phyloP scores from a whole-genome alignment of 768 basidiomycete species.

The Hypholoma fasciculare region DNA sequence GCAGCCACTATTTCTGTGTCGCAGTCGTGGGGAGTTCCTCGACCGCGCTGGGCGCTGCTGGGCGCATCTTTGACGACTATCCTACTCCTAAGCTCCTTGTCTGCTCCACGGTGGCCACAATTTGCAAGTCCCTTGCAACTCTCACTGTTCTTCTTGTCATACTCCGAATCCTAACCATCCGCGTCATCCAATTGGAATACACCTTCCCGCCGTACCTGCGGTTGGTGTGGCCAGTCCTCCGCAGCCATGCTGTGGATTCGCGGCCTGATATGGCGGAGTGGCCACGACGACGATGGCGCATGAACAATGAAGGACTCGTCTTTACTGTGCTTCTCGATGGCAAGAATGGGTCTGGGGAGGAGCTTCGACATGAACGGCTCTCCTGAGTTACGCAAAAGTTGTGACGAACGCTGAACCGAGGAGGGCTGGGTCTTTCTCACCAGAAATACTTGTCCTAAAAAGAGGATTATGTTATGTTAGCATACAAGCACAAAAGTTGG shows the following conservation, averaged over 20 bases:
- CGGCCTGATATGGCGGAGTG: conserved; percentile 67
- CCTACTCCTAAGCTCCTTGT: conserved; percentile 48
- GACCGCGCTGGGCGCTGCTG: conserved; percentile 65
- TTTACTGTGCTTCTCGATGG: conserved; percentile 76
- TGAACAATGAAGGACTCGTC: conserved; percentile 81
- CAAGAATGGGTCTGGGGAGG: conserved; percentile 81
- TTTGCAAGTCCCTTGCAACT: conserved; percentile 30
- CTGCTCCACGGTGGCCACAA: conserved; percentile 13
- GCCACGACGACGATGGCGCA: conserved; percentile 81
- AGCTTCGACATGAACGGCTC: conserved; percentile 70
- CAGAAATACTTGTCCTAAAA: too few species aligned
- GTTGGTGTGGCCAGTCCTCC: conserved; percentile 55
- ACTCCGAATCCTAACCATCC: conserved; percentile 59
- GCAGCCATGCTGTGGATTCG: conserved; percentile 51
- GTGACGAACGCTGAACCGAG: too few species aligned
- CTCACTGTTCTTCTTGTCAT: conserved; percentile 53
- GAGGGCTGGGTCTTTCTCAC: too few species aligned
- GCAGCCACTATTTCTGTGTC: conserved; percentile 78
- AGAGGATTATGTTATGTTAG: too few species aligned
- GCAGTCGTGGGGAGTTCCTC: conserved; percentile 81
- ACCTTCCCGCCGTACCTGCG: conserved; percentile 31
- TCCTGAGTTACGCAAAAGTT: too few species aligned
- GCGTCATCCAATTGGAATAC: conserved; percentile 41
- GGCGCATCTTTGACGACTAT: conserved; percentile 65
- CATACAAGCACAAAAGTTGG: too few species aligned